Base-by-base conservation (phyloP, 306 rosid species). In the Hippophae rhamnoides region DNA sequence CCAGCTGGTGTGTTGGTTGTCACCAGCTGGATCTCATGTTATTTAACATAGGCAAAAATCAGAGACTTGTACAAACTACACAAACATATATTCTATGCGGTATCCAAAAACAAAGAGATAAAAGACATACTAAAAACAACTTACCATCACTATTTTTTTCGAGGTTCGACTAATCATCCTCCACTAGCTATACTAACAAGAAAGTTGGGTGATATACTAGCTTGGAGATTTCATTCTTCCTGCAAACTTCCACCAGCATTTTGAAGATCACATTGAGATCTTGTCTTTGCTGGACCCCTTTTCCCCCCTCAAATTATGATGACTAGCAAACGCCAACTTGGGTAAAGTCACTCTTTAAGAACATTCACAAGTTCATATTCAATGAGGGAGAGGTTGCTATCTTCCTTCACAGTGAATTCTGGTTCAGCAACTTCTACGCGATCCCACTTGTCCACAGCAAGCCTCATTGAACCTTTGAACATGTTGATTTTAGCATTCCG, bases 151-250 rank as follows among this genome's bases (percentile, higher is more conserved):
- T 69, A 78, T 60, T 70, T 57, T 48, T 69, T 53, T 46, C 10
- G 53, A 52, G 52, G 74, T 73, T 62, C 72, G 62, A 73, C 72
- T 72, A 64, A 76, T 62, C 74, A 74, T 61, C 67, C 23, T 18
- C 73, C 61, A 77, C 66, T 48, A 23, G 43, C 57, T 48, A 27
- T 31, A 63, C 74, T 78, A 68, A 65, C 65, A 78, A 65, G 73
- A 70, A 72, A 72, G 73, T 56, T 25, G 18, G 59, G 79, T 56
- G 66, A 18, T 18, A 58, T 49, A 79, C 72, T 64, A 74, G 82
- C 86, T 68, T 78, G 82, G 70, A 63, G 76, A 72, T 70, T 76
- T 78, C 72, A 65, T 79, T 68, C 62, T 56, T 70, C 78, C 83
- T 76, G 58, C 72, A 73, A 56, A 77, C 62, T 78, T 71, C 25